Conservation (phyloP, 2,329 filamentous ascomycete species). For the Tolypocladium sp. region DNA sequence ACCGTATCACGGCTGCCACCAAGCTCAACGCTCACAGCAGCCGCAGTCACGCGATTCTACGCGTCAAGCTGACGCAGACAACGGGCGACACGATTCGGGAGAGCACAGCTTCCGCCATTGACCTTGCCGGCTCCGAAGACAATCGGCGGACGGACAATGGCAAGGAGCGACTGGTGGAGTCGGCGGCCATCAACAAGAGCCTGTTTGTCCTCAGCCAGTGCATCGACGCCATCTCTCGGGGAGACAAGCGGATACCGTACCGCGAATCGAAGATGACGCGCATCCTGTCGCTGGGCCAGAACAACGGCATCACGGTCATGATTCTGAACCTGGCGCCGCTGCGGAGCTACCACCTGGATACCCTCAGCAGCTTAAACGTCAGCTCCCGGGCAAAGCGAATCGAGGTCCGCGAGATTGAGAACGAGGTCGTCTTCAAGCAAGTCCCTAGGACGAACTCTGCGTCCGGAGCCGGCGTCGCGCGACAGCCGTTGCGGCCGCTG, state of each 20-base stretch:
- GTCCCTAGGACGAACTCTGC: constrained; percentile 46
- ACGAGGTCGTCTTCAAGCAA: constrained; percentile 82
- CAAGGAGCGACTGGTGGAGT: constrained; percentile 87
- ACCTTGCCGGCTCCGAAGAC: constrained; percentile 91
- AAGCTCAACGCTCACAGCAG: constrained; percentile 91
- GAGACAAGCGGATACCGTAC: constrained; percentile 75
- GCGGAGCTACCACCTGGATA: constrained; percentile 89
- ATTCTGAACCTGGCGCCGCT: constrained; percentile 88
- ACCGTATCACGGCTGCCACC: constrained; percentile 80
- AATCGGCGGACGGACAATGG: constrained; percentile 91
- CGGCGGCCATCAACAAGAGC: constrained; percentile 94
- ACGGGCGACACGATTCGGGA: constrained; percentile 59
- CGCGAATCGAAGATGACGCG: constrained; percentile 96
- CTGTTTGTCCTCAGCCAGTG: constrained; percentile 91
- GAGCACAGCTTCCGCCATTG: constrained; percentile 87
- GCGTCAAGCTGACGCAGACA: constrained; percentile 76
- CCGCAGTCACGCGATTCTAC: constrained; percentile 81
- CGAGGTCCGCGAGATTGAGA: constrained; percentile 90
- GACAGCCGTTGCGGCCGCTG: constrained; percentile 74
- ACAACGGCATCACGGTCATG: constrained; percentile 93
- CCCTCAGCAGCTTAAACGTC: constrained; percentile 86
- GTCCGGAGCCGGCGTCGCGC: constrained; percentile 32
- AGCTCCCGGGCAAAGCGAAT: constrained; percentile 94
- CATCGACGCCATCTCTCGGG: constrained; percentile 81
- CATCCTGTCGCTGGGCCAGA: constrained; percentile 85